Evolutionary conservation across 495 filamentous ascomycete genomes (phyloP).

Genomic region (Aspergillus affinis): DNA sequence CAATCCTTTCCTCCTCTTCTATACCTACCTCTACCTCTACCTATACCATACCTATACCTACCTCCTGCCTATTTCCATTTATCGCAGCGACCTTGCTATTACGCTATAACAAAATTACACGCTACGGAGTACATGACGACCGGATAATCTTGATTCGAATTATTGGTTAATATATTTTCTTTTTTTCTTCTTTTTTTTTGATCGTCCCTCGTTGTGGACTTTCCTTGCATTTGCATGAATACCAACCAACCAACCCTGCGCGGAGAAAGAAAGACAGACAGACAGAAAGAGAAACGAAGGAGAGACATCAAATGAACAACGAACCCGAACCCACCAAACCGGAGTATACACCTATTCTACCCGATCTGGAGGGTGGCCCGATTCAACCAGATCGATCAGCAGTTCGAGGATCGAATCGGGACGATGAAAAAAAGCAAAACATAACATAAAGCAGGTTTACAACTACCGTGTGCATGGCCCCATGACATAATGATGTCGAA

Average conservation of each 20-base stretch:
- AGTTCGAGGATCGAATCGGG: no score
- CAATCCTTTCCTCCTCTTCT: not conserved
- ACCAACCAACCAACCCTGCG: no score
- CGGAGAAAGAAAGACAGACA: not conserved
- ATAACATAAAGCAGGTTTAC: not conserved
- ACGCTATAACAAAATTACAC: no score
- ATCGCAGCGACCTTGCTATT: no score
- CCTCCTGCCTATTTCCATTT: not conserved
- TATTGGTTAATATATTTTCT: not conserved
- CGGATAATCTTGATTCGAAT: not conserved
- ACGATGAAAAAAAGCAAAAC: not conserved
- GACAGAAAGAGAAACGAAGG: not conserved
- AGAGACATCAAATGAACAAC: not conserved
- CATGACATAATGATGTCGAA: no score
- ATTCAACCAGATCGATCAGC: not conserved
- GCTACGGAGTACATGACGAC: not conserved
- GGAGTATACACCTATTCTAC: not conserved
- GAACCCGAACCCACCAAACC: not conserved
- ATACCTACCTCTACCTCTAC: not conserved
- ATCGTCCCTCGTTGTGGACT: no score
- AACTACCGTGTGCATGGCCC: no score
- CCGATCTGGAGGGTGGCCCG: not conserved
- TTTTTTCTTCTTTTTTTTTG: no score
- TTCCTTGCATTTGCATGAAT: no score
- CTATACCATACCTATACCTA: not conserved